A percentile compares a stretch with the other conserved stretches of the same genome.
Conservation (phyloP, 2,329 filamentous ascomycete genomes). For the Monosporascus sp. region DNA sequence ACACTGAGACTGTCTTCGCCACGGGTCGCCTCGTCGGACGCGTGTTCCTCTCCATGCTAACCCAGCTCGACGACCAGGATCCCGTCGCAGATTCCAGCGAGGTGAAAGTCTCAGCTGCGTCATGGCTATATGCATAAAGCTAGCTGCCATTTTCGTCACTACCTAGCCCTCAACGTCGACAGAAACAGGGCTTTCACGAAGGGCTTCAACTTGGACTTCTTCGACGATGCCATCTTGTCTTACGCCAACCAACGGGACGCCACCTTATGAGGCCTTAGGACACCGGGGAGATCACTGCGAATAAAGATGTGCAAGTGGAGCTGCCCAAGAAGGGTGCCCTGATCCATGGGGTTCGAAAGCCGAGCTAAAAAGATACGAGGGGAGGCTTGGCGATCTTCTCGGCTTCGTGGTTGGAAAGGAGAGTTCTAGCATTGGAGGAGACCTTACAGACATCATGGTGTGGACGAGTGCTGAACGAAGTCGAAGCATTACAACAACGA, state of each 20-base stretch:
- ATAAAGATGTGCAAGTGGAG: constrained; percentile 17
- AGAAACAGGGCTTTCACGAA: constrained; percentile 12
- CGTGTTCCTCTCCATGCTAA: constrained; percentile 36
- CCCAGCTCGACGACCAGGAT: constrained; percentile 26
- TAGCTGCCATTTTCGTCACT: constrained; percentile 7
- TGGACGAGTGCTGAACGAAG: constrained; percentile 30
- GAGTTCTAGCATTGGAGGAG: constrained; percentile 29
- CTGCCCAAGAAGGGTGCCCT: constrained; percentile 18
- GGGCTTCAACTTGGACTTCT: constrained; percentile 16
- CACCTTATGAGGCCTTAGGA: constrained; percentile 20
- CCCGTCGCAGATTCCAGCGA: constrained; percentile 30
- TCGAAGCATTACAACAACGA: constrained; percentile 24
- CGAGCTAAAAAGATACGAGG: constrained; percentile 17
- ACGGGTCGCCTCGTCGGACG: constrained; percentile 20
- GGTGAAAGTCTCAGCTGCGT: constrained; percentile 31
- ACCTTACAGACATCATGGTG: constrained; percentile 31
- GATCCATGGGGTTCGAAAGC: constrained; percentile 24
- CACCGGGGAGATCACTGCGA: constrained; percentile 19
- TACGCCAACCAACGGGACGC: constrained; percentile 31
- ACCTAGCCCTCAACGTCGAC: constrained; percentile 12
- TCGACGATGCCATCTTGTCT: constrained; percentile 27
- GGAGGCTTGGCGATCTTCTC: constrained; percentile 4
- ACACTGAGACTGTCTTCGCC: constrained; percentile 16
- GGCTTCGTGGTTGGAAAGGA: not conserved
- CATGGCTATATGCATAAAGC: constrained; percentile 31